Base-by-base conservation (phyloP, 352 stramenopile genomes). In the Phytophthora pisi region DNA sequence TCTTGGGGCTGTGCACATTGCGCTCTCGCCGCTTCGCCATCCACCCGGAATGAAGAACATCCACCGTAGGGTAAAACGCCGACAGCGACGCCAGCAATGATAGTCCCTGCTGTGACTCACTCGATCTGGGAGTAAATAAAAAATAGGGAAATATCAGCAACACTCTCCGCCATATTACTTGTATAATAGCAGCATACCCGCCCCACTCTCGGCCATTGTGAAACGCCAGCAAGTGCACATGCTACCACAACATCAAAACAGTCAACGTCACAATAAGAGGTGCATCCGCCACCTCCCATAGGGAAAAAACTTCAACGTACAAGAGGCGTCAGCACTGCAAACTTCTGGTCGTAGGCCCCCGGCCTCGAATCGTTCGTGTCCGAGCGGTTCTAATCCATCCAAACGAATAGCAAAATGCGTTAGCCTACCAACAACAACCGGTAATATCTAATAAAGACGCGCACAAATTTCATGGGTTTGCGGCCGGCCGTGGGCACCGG, bases 11-110 rank as follows among this genome's bases (percentile, higher is more conserved):
- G 61, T 92, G 86, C 0, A 86, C 81, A 10, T 88, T 94, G 11
- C 84, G 77, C 46, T 94, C 86, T 45, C 84, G 72, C 42, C 87
- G 78, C 67, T 94, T 94, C 16, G 83, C 80, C 81, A 94, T 91
- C 62, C 72, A 89, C 0, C 84, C 84, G 1, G 74, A 71, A 68
- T 94, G 86, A 20, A 94, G 77, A 7, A 85, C 77, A 34, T 92
- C 86, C 18, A 92, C 73, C 0, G 81, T 80, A 1, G 81, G 78
- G 50, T 93, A 94, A 67, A 94, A 94, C 1, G 86, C 86, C 1
- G 84, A 93, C 1, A 94, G 66, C 6, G 86, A 84, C 0, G 83
- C 86, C 43, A 94, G 60, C 26, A 94, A 62, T n/a, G 86, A 90
- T 10, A 94, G 46, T 2, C 86, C 86, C n/a, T 93, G 82, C 55